Evolutionary conservation across 2,329 filamentous ascomycete species (phyloP), one percentile per base, ranked within the genome.

Genomic region (Endoconidiophora polonica): DNA sequence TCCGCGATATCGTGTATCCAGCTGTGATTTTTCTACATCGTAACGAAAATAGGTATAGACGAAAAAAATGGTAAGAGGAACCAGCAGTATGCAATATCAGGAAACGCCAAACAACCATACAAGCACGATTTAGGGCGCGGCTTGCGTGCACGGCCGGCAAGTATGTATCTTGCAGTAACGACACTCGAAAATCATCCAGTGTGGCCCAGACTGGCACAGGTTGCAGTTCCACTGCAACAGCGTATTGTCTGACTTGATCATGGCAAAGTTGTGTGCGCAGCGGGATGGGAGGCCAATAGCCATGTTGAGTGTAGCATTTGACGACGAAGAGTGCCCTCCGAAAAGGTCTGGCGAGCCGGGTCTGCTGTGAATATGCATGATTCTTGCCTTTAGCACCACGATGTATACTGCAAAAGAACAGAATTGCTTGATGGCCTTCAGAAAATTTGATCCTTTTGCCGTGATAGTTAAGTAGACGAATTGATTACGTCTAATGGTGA

Each of bases 111-210:
- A 33, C 26, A 3, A 29, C 26, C 29, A 33, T 33, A 7, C 2
- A 33, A 33, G 4, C 7, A 12, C 7, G 29, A 26, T 45, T 26
- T 45, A 45, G 18, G 23, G 29, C 9, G 22, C 16, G 18, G 18
- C 22, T 24, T 23, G 42, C 18, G n/a, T 37, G 60, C 79, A 82
- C 23, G 68, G 64, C 48, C 76, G 68, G 61, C 79, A 83, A 26
- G 74, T 70, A 63, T 81, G 77, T 46, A 80, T 64, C 61, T 78
- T 77, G 72, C 79, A 83, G 61, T 79, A 80, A 54, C 71, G 68
- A 65, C 79, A 83, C 62, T 83, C 76, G 56, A 74, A 82, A 58
- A 83, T 82, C 63, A 72, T 73, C 75, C 77, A 81, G 62, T 78
- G 73, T 47, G 77, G 77, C 1, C 77, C 78, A 2, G 72, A 74